Percentiles rank a stretch among this genome's conserved stretches.
These are phyloP conservation scores for Ceratobasidium sp. DNA, from an alignment of 1,284 basidiomycete genomes.

Conservation along the genomic window DNA sequence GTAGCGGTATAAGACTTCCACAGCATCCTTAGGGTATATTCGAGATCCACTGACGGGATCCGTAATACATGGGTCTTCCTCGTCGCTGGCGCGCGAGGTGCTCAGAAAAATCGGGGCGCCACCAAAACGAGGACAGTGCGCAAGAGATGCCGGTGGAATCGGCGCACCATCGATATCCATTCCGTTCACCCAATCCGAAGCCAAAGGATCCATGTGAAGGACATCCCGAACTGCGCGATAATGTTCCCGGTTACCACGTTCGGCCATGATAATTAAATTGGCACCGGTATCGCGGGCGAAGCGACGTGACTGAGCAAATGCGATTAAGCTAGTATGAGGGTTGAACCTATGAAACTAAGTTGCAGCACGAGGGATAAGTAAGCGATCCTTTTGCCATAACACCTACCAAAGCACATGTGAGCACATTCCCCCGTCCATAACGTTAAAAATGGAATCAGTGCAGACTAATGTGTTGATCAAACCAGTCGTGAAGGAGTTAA, in stretches of 20 bases:
- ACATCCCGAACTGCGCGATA: slow-evolving; percentile 62
- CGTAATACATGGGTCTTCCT: slow-evolving; percentile 60
- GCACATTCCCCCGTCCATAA: slow-evolving; percentile 24
- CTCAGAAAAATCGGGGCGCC: slow-evolving; percentile 63
- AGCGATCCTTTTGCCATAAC: neutral
- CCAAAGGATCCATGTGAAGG: slow-evolving; percentile 52
- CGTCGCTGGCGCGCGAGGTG: slow-evolving; percentile 63
- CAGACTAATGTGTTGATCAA: slow-evolving; percentile 29
- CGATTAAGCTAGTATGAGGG: slow-evolving; percentile 70
- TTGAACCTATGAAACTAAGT: slow-evolving; percentile 65
- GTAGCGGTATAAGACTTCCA: slow-evolving; percentile 68
- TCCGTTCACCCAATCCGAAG: slow-evolving; percentile 65
- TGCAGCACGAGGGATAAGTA: neutral
- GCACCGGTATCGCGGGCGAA: slow-evolving; percentile 63
- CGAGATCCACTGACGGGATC: slow-evolving; percentile 72
- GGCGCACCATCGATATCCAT: slow-evolving; percentile 31
- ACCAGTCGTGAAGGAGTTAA: neutral
- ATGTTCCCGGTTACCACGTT: slow-evolving; percentile 69
- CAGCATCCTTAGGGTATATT: slow-evolving; percentile 68
- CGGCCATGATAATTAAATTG: slow-evolving; percentile 73
- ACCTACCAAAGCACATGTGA: slow-evolving; percentile 27
- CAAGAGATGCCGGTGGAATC: slow-evolving; percentile 52
- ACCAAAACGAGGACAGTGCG: slow-evolving; percentile 59
- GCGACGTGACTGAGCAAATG: slow-evolving; percentile 67
- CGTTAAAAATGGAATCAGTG: slow-evolving; percentile 21